A percentile compares a stretch with the other conserved stretches of the same genome.
Conservation (phyloP, 345 rosid species). For the Psidium guajava region DNA sequence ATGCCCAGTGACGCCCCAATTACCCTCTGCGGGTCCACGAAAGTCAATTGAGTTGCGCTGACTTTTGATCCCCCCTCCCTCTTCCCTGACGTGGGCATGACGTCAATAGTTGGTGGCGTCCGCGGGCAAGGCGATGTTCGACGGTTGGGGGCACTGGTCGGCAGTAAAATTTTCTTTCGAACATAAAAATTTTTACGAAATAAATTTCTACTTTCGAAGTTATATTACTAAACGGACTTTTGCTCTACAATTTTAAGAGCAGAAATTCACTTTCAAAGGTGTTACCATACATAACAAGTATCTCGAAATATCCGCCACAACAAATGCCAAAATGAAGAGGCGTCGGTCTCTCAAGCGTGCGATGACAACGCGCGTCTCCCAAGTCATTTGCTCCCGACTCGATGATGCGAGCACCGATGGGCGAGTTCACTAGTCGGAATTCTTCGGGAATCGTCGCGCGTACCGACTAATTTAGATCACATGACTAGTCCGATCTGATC, state of each 20-base stretch:
- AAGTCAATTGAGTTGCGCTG: not conserved
- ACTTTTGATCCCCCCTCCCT: not conserved
- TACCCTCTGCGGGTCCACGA: not conserved
- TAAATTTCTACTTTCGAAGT: too few species aligned
- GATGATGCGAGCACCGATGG: not conserved
- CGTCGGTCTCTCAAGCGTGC: not conserved
- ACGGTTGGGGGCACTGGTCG: too few species aligned
- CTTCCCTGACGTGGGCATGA: not conserved
- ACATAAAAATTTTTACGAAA: too few species aligned
- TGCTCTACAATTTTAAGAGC: too few species aligned
- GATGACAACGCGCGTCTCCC: not conserved
- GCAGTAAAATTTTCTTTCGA: too few species aligned
- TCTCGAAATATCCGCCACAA: not conserved
- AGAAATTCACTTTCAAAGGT: too few species aligned
- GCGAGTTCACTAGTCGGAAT: not conserved
- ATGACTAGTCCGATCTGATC: not conserved
- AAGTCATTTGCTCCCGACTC: not conserved
- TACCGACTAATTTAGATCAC: not conserved
- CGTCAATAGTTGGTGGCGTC: not conserved
- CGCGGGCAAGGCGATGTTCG: too few species aligned
- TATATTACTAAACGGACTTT: too few species aligned
- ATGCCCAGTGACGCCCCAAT: not conserved
- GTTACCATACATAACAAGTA: not conserved
- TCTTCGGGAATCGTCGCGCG: rapidly evolving
- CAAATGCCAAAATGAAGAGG: not conserved